phyloP scores from a whole-genome alignment of 2,329 filamentous ascomycete species.

The Juglanconis juglandina region DNA sequence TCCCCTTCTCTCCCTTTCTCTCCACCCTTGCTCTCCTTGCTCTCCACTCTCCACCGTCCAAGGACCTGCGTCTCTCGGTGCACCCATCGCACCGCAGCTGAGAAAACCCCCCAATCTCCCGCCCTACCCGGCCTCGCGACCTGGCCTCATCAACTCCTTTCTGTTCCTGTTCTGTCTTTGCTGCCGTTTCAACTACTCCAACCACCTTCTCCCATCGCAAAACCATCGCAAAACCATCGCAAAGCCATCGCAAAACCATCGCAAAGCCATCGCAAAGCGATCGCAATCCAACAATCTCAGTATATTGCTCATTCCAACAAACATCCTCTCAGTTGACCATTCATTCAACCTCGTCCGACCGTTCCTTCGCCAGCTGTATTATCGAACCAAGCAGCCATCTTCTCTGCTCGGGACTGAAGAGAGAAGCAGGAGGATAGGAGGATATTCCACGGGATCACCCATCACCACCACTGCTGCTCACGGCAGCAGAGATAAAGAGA shows the following conservation, averaged over 20 bases:
- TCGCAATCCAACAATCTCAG: not conserved
- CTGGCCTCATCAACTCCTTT: conserved; percentile 6
- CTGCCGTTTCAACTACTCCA: not conserved
- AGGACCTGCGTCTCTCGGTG: too few relatives aligned
- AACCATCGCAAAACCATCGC: not conserved
- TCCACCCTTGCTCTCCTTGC: not conserved
- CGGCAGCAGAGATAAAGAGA: not conserved
- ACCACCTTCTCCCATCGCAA: not conserved
- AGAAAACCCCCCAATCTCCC: conserved; percentile 6
- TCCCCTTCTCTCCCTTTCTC: not conserved
- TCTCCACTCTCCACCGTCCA: too few relatives aligned
- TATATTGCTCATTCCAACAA: not conserved
- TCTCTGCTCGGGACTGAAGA: not conserved
- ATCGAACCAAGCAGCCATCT: not conserved
- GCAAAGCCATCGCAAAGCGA: too few relatives aligned
- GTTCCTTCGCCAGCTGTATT: not conserved
- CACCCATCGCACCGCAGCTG: not conserved
- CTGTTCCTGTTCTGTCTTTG: not conserved
- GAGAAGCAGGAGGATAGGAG: not conserved
- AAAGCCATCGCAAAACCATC: not conserved
- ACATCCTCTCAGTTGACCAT: not conserved
- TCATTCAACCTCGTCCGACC: not conserved
- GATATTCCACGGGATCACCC: not conserved
- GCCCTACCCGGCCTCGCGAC: not conserved
- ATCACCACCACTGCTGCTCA: not conserved